These are phyloP conservation scores for Pseudopithomyces chartarum DNA, from an alignment of 2,329 filamentous ascomycete genomes.

Conservation along the genomic window DNA sequence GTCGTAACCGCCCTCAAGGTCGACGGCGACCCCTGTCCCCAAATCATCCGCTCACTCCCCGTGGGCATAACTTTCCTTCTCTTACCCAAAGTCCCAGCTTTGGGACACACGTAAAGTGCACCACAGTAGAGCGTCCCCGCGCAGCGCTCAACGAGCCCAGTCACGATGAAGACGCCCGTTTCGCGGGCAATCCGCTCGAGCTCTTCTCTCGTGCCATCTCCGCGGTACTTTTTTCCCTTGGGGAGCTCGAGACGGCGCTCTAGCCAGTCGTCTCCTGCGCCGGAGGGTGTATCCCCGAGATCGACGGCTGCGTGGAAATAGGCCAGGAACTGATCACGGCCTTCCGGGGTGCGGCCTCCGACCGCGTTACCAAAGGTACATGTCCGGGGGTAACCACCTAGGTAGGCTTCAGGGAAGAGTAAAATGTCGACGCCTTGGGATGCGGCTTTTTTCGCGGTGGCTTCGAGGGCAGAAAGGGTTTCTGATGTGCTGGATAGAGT, in stretches of 20 bases:
- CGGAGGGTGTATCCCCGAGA: constrained; percentile 75
- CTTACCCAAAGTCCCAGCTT: constrained; percentile 76
- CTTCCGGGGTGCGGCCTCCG: constrained; percentile 69
- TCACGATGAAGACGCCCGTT: constrained; percentile 81
- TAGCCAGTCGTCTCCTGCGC: constrained; percentile 75
- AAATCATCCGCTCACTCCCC: constrained; percentile 79
- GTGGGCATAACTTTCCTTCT: constrained; percentile 94
- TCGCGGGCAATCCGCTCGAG: constrained; percentile 77
- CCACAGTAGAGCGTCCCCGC: constrained; percentile 86
- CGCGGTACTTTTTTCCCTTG: constrained; percentile 56
- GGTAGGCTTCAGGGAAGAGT: constrained; percentile 88
- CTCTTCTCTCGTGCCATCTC: constrained; percentile 79
- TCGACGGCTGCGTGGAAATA: constrained; percentile 84
- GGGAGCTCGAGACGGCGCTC: constrained; percentile 61
- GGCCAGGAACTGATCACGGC: constrained; percentile 78
- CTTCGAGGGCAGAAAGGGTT: constrained; percentile 70
- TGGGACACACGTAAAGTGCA: constrained; percentile 80
- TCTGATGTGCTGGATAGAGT: constrained; percentile 54
- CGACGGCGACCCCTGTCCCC: constrained; percentile 82
- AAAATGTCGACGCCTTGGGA: constrained; percentile 68
- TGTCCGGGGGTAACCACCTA: constrained; percentile 89
- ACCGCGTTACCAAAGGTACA: constrained; percentile 76
- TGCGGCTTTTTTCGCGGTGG: constrained; percentile 68
- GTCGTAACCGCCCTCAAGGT: constrained; percentile 82
- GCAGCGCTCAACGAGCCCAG: constrained; percentile 77